phyloP scores from a whole-genome alignment of 2,329 filamentous ascomycete species.

The Samsoniella hepiali region DNA sequence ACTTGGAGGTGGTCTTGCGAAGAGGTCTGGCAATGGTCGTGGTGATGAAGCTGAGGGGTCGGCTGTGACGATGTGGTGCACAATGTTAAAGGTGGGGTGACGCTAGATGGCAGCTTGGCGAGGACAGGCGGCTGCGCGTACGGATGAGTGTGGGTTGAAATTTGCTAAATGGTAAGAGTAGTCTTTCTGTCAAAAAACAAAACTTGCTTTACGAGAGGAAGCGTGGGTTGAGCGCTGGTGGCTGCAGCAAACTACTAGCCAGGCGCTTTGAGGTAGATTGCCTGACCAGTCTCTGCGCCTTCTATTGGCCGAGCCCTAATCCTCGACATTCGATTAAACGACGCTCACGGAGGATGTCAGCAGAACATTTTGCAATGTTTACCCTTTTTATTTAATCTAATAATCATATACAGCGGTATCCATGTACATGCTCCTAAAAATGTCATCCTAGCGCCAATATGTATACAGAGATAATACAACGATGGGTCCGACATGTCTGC shows the following conservation, averaged over 20 bases:
- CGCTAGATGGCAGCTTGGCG: neutral
- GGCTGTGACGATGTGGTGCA: neutral
- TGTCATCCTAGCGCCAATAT: neutral
- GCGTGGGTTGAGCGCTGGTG: no score
- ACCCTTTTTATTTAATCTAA: neutral
- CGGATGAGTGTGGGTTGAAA: neutral
- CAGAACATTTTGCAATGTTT: neutral
- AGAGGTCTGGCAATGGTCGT: neutral
- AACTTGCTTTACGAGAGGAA: no score
- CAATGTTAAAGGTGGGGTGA: constrained; percentile 6
- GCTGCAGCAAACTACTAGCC: no score
- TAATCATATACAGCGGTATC: neutral
- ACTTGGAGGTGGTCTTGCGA: neutral
- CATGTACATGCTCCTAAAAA: constrained; percentile 2
- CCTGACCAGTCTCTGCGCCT: no score
- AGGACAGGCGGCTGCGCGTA: neutral
- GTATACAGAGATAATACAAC: neutral
- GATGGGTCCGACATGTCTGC: neutral
- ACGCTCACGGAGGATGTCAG: no score
- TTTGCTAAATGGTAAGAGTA: neutral
- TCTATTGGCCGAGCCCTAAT: no score
- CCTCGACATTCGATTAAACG: no score
- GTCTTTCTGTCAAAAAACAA: no score
- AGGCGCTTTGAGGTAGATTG: no score
- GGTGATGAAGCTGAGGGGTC: neutral